Conservation (phyloP, 345 rosid species). For the Eucalyptus dawsonii region DNA sequence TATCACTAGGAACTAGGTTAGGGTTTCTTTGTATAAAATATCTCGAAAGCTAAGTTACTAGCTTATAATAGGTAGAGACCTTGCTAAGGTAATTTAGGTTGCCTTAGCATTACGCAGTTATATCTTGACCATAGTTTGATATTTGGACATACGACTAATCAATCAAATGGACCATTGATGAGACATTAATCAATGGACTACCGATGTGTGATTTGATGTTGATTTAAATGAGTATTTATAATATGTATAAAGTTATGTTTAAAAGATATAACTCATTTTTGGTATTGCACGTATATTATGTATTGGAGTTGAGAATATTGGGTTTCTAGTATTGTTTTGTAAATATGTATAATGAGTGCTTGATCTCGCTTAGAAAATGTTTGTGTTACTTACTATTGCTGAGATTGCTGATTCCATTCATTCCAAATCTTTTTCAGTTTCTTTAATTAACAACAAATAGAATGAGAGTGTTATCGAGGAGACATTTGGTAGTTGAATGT, state of each 20-base stretch:
- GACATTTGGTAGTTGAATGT: neutral
- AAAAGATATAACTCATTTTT: neutral
- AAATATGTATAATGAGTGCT: neutral
- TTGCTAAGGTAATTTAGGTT: neutral
- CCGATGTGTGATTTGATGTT: too few relatives aligned
- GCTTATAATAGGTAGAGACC: neutral
- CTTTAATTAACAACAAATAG: neutral
- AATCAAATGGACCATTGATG: too few relatives aligned
- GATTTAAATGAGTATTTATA: too few relatives aligned
- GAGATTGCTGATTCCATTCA: neutral
- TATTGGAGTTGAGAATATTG: neutral
- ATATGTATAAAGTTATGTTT: neutral
- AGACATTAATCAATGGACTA: neutral
- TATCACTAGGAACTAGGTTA: neutral
- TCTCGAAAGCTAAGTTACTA: neutral
- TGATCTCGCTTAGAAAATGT: neutral
- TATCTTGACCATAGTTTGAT: neutral
- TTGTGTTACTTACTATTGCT: neutral
- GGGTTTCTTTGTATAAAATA: too few relatives aligned
- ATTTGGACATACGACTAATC: too few relatives aligned
- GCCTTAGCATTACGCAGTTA: neutral
- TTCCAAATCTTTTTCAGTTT: neutral
- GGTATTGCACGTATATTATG: neutral
- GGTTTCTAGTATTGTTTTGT: neutral
- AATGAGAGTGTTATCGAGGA: neutral